Percentiles rank a stretch among this genome's conserved stretches.
Evolutionary conservation across 179 eudicot genomes (phyloP).

Genomic region (Pouteria campechiana): DNA sequence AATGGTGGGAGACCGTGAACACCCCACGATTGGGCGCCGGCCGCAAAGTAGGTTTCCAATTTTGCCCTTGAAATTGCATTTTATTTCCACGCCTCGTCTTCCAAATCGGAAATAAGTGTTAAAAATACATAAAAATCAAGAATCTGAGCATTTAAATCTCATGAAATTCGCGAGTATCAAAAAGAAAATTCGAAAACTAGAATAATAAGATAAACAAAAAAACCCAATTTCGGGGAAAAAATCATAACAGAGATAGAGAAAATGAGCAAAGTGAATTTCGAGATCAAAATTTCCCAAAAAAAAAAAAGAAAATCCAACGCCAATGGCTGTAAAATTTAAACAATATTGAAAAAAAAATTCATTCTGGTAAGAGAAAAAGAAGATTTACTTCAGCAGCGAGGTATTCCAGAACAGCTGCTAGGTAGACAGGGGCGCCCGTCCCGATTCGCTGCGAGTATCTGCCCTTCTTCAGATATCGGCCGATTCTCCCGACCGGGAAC

Average conservation of each 20-base stretch:
- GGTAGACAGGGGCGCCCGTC: conserved; percentile 53
- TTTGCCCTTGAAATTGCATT: no score
- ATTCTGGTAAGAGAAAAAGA: not conserved
- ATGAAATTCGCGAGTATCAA: no score
- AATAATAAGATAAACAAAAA: no score
- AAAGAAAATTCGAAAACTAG: no score
- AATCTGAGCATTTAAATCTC: no score
- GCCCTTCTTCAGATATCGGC: conserved; percentile 51
- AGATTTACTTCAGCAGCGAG: conserved; percentile 43
- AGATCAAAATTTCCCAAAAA: not conserved
- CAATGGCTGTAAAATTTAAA: not conserved
- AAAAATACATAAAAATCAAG: no score
- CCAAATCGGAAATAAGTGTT: no score
- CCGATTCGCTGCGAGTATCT: conserved; percentile 56
- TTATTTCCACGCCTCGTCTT: no score
- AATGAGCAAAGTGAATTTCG: not conserved
- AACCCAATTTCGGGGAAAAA: no score
- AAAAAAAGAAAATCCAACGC: not conserved
- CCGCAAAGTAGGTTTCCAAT: no score
- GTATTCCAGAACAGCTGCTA: conserved; percentile 45
- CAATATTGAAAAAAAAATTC: not conserved
- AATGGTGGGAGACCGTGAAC: no score
- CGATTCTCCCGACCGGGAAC: conserved; percentile 65
- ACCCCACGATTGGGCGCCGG: no score
- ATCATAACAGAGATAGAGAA: not conserved